phyloP scores from a whole-genome alignment of 2,329 filamentous ascomycete species.

The Trichoderma atrobrunneum region DNA sequence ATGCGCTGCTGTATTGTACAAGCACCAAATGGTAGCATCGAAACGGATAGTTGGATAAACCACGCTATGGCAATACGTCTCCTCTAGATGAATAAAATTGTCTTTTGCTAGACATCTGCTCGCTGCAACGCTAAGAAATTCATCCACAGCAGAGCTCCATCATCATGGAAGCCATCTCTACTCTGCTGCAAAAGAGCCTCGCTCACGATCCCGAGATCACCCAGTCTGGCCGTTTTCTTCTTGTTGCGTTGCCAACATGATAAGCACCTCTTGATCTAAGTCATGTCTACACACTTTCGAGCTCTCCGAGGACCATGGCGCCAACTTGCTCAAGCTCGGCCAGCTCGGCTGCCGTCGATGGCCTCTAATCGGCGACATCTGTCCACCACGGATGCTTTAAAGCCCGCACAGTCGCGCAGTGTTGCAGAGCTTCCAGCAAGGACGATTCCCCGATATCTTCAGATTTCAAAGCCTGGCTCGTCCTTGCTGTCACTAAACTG shows the following conservation, averaged over 20 bases:
- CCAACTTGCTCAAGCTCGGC: constrained; percentile 9
- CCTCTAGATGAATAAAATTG: background rate
- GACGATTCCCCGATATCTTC: constrained; percentile 37
- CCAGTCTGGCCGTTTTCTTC: background rate
- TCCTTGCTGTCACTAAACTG: constrained; percentile 55
- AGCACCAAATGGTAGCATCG: background rate
- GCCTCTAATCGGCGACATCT: constrained; percentile 40
- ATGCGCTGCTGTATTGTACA: background rate
- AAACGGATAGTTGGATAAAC: background rate
- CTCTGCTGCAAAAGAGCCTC: background rate
- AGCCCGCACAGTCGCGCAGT: constrained; percentile 35
- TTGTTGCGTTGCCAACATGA: constrained; percentile 13
- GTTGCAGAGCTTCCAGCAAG: constrained; percentile 35
- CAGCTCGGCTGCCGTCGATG: constrained; percentile 4
- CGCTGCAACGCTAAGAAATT: background rate
- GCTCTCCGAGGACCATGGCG: constrained; percentile 13
- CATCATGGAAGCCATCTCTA: background rate
- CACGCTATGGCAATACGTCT: background rate
- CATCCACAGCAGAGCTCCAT: background rate
- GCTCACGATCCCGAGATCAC: background rate
- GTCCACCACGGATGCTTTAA: constrained; percentile 42
- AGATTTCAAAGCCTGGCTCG: constrained; percentile 45
- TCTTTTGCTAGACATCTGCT: background rate
- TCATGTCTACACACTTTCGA: constrained; percentile 17
- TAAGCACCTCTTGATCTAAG: constrained; percentile 9